Evolutionary conservation across 2,329 filamentous ascomycete species (phyloP), one percentile per base, ranked within the genome.

Genomic region (Colletotrichum sp.): DNA sequence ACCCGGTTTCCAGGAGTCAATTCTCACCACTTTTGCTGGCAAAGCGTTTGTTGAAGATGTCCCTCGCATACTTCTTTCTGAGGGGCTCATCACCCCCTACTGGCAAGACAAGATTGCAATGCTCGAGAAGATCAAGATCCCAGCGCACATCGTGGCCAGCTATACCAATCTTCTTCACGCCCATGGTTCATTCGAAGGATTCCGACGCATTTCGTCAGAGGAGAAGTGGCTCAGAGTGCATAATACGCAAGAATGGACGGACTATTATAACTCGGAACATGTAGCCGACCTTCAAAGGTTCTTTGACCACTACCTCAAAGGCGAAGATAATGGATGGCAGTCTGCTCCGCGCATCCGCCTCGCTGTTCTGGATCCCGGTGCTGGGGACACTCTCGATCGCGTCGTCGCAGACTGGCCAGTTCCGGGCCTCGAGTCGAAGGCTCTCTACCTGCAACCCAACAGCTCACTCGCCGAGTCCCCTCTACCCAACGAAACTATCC

Each of bases 301-400:
- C 49, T 55, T 89, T 69, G 87, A 89, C 65, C 79, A 78, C 4
- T 89, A 86, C 72, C 80, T 88, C n/a, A 86, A 85, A 32, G 85
- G 81, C 0, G 79, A 82, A 1, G 74, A 86, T 2, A 89, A 89
- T 71, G 85, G 79, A 15, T 89, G 86, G 87, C 85, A 88, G 75
- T 81, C 83, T 49, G 89, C 87, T 1, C 86, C 88, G 2, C 81
- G 80, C 36, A 85, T 89, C 2, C 83, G 87, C 8, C 86, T 22
- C 22, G 49, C 49, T 25, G 49, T 55, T 15, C 49, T 55, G n/a
- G 49, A 55, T 25, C 49, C 49, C n/a, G 49, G 49, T 13, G 6
- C 49, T 4, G 49, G 25, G 49, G 49, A 55, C 49, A 55, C 25
- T 25, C 49, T 55, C 11, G 25, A 15, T 25, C 49, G n/a, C 25